Evolutionary conservation across 2,329 filamentous ascomycete genomes (phyloP), one percentile per base, ranked within the genome.

Genomic region (Aspergillus amoenus): DNA sequence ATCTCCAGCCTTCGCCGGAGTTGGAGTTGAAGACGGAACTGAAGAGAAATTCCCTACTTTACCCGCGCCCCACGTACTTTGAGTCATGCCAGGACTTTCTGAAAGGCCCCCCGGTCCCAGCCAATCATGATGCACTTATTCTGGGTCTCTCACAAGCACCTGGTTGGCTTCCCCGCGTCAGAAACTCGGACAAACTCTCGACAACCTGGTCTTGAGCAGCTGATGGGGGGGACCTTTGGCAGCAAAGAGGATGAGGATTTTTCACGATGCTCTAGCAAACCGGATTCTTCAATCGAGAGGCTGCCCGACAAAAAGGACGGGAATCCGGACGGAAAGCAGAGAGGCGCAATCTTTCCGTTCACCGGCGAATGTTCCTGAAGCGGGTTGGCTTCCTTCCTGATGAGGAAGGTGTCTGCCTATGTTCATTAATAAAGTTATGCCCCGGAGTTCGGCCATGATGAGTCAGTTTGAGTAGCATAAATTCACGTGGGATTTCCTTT

Each of bases 21-120:
- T 37, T 30, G 47, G 47, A 41, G 37, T 11, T 32, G 21, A 27
- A 32, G 27, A 22, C 18, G 47, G 47, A 41, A 24, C 11, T 32
- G 21, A 27, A 32, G 27, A 22, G 21, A 47, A 9, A 44, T 57
- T 57, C 55, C 44, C 43, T 52, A 40, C 43, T 49, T 49, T 57
- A 57, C 55, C 49, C 49, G 43, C 8, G 22, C 43, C 55, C 49
- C 55, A 57, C 37, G 55, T 57, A 57, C 42, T 48, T 57, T 57
- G 49, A 53, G 49, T 57, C 55, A 57, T 57, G 55, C 37, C 43
- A 37, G n/a, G 27, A 11, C 27, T 30, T 30, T 30, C 27, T 30
- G 27, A 30, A 27, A 39, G 24, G 41, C 43, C 32, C 3, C 13
- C 4, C 30, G 27, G 32, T 46, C 47, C 17, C 13, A 48, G 11